Evolutionary conservation across 2,329 filamentous ascomycete species (phyloP).

Genomic region (Alternaria arborescens): DNA sequence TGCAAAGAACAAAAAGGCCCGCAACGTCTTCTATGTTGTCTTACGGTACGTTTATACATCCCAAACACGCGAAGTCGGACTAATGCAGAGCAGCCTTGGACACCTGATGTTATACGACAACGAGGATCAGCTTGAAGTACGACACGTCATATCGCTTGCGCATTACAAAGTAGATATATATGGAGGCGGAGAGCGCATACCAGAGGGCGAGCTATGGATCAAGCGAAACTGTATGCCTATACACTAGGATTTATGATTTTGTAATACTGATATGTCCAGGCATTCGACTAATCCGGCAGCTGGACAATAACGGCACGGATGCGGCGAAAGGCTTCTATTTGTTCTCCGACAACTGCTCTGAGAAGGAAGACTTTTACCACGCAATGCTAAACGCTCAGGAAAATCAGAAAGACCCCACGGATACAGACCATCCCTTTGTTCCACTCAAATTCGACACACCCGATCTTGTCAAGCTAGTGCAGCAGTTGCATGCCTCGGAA

Average conservation of each 20-base stretch:
- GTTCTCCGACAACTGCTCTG: slow-evolving; percentile 93
- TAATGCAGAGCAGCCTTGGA: slow-evolving; percentile 62
- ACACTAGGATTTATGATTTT: neutral
- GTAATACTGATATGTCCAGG: slow-evolving; percentile 25
- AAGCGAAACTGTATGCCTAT: slow-evolving; percentile 76
- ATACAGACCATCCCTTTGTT: slow-evolving; percentile 66
- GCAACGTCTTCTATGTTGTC: slow-evolving; percentile 94
- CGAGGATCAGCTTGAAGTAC: slow-evolving; percentile 91
- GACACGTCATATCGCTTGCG: slow-evolving; percentile 91
- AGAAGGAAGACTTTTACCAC: slow-evolving; percentile 99
- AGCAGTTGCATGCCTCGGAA: slow-evolving; percentile 88
- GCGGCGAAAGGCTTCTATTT: slow-evolving; percentile 88
- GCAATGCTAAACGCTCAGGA: slow-evolving; percentile 86
- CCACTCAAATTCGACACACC: slow-evolving; percentile 82
- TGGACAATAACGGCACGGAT: slow-evolving; percentile 60
- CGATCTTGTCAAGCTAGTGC: slow-evolving; percentile 88
- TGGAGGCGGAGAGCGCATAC: slow-evolving; percentile 77
- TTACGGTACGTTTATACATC: slow-evolving; percentile 68
- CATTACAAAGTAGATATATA: slow-evolving; percentile 88
- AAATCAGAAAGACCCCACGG: slow-evolving; percentile 64
- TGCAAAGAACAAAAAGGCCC: slow-evolving; percentile 66
- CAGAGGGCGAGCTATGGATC: slow-evolving; percentile 93
- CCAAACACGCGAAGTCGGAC: neutral
- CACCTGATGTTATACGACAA: slow-evolving; percentile 98
- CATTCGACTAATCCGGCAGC: slow-evolving; percentile 77